Evolutionary conservation across 352 stramenopile species (phyloP), one percentile per base, ranked within the genome.

Genomic region (Globisporangium uncinulatum): DNA sequence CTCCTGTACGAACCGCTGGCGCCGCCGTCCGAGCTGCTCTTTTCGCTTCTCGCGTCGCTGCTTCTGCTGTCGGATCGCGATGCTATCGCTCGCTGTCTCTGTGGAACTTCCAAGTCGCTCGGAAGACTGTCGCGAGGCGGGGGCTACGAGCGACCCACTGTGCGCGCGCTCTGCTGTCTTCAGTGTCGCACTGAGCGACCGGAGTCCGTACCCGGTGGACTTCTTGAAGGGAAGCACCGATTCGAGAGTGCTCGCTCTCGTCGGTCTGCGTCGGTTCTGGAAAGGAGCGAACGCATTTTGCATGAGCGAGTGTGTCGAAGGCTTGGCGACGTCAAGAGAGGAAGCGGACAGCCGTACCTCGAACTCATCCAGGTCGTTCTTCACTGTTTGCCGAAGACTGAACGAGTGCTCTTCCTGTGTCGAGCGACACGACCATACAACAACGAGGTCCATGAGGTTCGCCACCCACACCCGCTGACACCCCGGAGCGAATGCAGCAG

Each of bases 1-100:
- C 21, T 86, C 73, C 56, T 86, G 78, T 32, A 89, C 45, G 47
- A 91, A 89, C 15, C 76, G 72, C 56, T 87, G 85, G 24, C 76
- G 69, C 17, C 80, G 71, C 11, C 74, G 61, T 21, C 70, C 68
- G 19, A 84, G 66, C 31, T 65, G 65, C 20, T 80, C 74, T n/a
- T 71, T 79, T n/a, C 80, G 74, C 51, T 73, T 73, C 42, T 76
- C 73, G 45, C 78, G 74, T 19, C 75, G 65, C 31, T 76, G 51
- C 15, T 68, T 75, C 56, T 87, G 76, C 32, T 83, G 69, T 20
- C 78, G 70, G 44, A 91, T 86, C 6, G 62, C 54, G 1, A 34
- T 41, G 2, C 45, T 52, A 24, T 63, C 49, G 32, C 46, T 45
- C 37, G 21, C 44, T 39, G 58, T 31, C n/a, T 54, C 51, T 17